Percentiles rank a stretch among this genome's conserved stretches.
Evolutionary conservation across 1,284 basidiomycete species (phyloP).

Genomic region (Phylloporus sp.): DNA sequence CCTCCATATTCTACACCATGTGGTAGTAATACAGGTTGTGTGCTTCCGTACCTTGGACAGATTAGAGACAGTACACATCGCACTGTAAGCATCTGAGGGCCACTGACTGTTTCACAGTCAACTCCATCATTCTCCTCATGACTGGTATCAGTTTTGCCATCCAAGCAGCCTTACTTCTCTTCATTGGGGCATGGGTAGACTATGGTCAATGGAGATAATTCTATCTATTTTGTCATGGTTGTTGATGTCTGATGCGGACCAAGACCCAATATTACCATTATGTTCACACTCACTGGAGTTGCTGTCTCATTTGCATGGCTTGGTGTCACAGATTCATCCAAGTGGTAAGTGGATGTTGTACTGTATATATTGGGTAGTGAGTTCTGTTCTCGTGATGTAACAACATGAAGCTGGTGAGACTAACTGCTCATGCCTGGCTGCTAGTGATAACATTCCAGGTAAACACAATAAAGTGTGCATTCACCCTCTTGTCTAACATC

Average conservation of each 20-base stretch:
- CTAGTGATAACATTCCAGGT: slow-evolving; percentile 81
- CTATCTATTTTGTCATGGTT: background rate
- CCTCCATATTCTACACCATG: slow-evolving; percentile 59
- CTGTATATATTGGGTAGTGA: slow-evolving; percentile 78
- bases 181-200: slow-evolving; percentile 78
- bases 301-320: slow-evolving; percentile 80
- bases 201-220: slow-evolving; percentile 73
- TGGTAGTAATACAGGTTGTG: slow-evolving; percentile 53
- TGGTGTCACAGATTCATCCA: slow-evolving; percentile 64
- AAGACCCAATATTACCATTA: slow-evolving; percentile 78
- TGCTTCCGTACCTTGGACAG: slow-evolving; percentile 67
- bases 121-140: slow-evolving; percentile 76
- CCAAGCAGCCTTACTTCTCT: slow-evolving; percentile 65
- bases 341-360: slow-evolving; percentile 72
- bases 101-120: slow-evolving; percentile 49
- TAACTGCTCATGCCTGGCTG: background rate
- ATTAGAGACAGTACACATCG: slow-evolving; percentile 58
- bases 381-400: slow-evolving; percentile 30
- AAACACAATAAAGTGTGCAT: background rate
- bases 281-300: slow-evolving; percentile 71
- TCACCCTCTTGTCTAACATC: slow-evolving; percentile 3
- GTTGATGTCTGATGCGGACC: slow-evolving; percentile 13
- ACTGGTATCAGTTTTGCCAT: slow-evolving; percentile 79
- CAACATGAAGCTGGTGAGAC: background rate
- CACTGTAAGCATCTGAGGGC: background rate